Conservation (phyloP, 163 green algal genomes). For the Trebouxia gelatinosa region DNA sequence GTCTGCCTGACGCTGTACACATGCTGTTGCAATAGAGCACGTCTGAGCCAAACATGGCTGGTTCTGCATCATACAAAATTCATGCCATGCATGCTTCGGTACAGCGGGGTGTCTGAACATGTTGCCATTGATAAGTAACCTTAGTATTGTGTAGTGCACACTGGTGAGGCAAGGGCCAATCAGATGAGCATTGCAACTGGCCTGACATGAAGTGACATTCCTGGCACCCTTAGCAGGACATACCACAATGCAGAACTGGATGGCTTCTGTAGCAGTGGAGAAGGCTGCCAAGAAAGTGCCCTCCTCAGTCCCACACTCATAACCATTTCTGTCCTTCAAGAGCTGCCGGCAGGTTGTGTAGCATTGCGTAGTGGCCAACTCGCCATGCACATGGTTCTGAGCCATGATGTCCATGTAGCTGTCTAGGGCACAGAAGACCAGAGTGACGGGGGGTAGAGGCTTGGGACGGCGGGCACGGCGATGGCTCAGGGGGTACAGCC, state of each 20-base stretch:
- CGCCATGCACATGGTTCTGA: conserved; percentile 12
- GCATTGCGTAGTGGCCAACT: conserved; percentile 11
- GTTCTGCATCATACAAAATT: too few species aligned
- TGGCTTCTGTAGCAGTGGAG: conserved; percentile 40
- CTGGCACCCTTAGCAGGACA: too few species aligned
- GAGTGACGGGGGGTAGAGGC: conserved; percentile 43
- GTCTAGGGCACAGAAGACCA: conserved; percentile 72
- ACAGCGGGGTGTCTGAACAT: too few species aligned
- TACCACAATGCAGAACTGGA: conserved; percentile 66
- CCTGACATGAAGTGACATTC: too few species aligned
- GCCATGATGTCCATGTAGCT: conserved; percentile 39
- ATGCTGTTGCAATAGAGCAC: too few species aligned
- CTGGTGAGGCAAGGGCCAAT: too few species aligned
- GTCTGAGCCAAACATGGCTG: too few species aligned
- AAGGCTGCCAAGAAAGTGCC: conserved; percentile 71
- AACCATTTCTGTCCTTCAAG: conserved; percentile 42
- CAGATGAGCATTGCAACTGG: too few species aligned
- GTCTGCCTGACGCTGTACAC: too few species aligned
- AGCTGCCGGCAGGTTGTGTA: conserved; percentile 15
- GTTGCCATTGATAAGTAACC: too few species aligned
- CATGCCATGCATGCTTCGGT: too few species aligned
- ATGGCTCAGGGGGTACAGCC: conserved; percentile 37
- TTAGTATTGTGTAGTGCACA: too few species aligned
- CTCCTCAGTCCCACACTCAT: conserved; percentile 57
- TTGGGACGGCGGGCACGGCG: not conserved